Percentiles rank a stretch among this genome's conserved stretches.
These are phyloP conservation scores for Helicostylum pulchrum DNA, from an alignment of 192 early-diverging fungal genomes.

Conservation along the genomic window DNA sequence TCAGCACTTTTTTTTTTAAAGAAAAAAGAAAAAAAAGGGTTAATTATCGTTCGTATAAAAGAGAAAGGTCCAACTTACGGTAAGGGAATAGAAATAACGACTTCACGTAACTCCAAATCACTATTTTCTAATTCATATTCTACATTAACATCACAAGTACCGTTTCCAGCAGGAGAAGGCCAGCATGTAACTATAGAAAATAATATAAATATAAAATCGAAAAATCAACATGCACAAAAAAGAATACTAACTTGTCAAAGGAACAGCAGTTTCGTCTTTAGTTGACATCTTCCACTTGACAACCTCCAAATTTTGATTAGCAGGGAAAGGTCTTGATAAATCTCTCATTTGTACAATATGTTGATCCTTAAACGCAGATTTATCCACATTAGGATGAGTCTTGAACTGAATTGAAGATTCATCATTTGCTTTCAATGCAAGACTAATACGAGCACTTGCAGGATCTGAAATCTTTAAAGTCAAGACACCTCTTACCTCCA, in stretches of 20 bases:
- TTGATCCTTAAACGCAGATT: conserved; percentile 71
- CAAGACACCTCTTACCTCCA: conserved; percentile 95
- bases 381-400: conserved; percentile 99
- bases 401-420: conserved; percentile 81
- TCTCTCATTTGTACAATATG: conserved; percentile 80
- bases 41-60: not conserved
- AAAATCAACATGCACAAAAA: not conserved
- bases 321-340: conserved; percentile 77
- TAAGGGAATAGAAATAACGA: conserved; percentile 86
- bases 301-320: conserved; percentile 78
- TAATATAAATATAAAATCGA: not conserved
- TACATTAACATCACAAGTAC: conserved; percentile 91
- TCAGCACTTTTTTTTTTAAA: not conserved
- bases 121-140: conserved; percentile 88
- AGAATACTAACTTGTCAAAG: conserved; percentile 65
- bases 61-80: conserved; percentile 50
- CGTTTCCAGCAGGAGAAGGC: conserved; percentile 87
- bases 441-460: conserved; percentile 54
- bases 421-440: conserved; percentile 58
- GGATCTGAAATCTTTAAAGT: conserved; percentile 77
- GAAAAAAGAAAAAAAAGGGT: not conserved
- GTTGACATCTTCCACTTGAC: conserved; percentile 88
- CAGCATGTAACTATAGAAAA: conserved; percentile 80
- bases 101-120: conserved; percentile 78
- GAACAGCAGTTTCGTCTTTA: conserved; percentile 78